phyloP scores from a whole-genome alignment of 208 protist species.

The Dictyostelium gargantuum region DNA sequence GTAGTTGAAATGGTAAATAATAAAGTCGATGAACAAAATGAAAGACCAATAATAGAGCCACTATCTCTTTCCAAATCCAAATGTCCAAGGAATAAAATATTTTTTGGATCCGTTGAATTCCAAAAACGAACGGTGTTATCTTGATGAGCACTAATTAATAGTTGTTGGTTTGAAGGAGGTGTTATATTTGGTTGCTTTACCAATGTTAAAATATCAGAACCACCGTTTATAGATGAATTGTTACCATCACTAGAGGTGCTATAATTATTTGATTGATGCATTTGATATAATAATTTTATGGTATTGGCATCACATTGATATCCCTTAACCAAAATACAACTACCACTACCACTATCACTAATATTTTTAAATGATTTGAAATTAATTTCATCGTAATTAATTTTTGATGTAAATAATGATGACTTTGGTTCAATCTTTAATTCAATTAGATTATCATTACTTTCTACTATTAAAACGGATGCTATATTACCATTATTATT shows the following conservation, averaged over 20 bases:
- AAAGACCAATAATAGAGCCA: background rate
- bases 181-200: background rate
- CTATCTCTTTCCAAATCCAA: background rate
- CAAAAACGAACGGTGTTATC: background rate
- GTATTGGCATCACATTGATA: background rate
- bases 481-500: background rate
- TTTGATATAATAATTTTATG: background rate
- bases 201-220: background rate
- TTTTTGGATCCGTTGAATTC: conserved; percentile 3
- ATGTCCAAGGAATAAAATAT: background rate
- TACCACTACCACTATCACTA: background rate
- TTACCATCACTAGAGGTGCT: background rate
- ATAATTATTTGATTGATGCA: background rate
- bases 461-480: background rate
- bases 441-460: background rate
- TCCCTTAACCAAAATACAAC: background rate
- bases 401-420: background rate
- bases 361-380: background rate
- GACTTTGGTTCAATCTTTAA: background rate
- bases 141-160: background rate
- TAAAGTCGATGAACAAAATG: background rate
- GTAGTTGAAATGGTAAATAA: background rate
- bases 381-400: background rate
- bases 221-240: background rate
- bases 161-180: background rate